These are phyloP conservation scores for Vicia sativa DNA, from an alignment of 306 rosid species.

Conservation along the genomic window DNA sequence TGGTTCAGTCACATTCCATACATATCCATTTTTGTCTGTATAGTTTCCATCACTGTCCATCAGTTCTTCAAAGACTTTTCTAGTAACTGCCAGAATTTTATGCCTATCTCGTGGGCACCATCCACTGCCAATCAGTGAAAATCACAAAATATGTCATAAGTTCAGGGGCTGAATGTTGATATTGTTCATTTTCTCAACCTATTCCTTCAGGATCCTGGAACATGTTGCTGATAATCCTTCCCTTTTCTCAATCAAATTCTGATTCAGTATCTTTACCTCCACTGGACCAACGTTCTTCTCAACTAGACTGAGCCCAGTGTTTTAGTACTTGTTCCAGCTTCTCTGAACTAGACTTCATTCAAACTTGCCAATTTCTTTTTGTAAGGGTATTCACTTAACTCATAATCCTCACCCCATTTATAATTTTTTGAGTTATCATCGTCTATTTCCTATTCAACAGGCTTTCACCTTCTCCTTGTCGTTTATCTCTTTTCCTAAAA, in stretches of 20 bases:
- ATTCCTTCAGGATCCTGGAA: background rate
- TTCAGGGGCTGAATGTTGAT: background rate
- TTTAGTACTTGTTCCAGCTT: constrained; percentile 1
- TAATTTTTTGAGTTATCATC: no score
- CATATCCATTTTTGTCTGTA: constrained; percentile 1
- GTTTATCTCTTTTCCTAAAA: background rate
- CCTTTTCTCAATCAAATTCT: background rate
- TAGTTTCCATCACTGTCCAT: background rate
- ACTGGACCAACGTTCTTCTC: background rate
- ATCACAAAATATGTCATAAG: background rate
- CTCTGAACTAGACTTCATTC: background rate
- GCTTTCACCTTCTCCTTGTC: background rate
- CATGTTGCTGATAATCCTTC: background rate
- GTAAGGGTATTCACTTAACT: no score
- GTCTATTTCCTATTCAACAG: no score
- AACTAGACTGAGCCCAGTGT: background rate
- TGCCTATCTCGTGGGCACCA: background rate
- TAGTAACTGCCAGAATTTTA: background rate
- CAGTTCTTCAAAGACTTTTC: background rate
- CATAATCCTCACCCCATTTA: no score
- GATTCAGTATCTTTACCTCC: background rate
- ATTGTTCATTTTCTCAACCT: background rate
- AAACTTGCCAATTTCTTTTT: no score
- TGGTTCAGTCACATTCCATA: background rate
- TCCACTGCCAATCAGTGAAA: constrained; percentile 3